Conservation (phyloP, 2,329 filamentous ascomycete species). For the Penicillium sp. region DNA sequence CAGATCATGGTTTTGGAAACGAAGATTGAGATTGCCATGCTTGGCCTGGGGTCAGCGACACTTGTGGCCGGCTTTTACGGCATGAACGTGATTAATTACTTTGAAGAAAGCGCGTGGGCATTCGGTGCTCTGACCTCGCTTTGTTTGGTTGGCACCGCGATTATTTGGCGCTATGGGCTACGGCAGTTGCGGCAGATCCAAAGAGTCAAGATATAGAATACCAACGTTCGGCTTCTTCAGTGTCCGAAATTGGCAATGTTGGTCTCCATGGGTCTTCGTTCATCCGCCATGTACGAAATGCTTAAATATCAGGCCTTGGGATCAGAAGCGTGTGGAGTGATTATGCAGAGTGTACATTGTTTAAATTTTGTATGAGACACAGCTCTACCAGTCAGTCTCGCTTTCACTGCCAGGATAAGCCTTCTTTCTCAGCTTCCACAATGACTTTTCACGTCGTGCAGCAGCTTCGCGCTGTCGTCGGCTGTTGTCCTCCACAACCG, state of each 20-base stretch:
- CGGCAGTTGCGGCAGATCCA: constrained; percentile 24
- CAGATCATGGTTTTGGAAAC: constrained; percentile 42
- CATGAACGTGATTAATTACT: constrained; percentile 40
- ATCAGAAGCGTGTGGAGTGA: not conserved
- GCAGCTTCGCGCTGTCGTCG: constrained; percentile 26
- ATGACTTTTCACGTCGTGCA: constrained; percentile 28
- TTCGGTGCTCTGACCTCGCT: constrained; percentile 23
- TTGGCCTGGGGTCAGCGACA: constrained; percentile 36
- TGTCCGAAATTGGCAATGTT: not conserved
- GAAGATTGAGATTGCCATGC: constrained; percentile 37
- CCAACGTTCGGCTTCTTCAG: not conserved
- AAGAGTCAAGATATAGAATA: constrained; percentile 10
- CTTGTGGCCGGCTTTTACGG: constrained; percentile 38
- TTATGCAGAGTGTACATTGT: not conserved
- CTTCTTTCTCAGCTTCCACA: constrained; percentile 43
- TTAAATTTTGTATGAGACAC: not conserved
- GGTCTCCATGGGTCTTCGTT: not conserved
- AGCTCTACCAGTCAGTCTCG: constrained; percentile 33
- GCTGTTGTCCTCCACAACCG: constrained; percentile 35
- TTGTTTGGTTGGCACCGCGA: constrained; percentile 21
- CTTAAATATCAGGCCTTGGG: not conserved
- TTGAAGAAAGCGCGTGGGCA: constrained; percentile 33
- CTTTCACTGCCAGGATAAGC: constrained; percentile 39
- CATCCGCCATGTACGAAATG: not conserved
- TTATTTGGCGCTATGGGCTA: constrained; percentile 28